phyloP scores from a whole-genome alignment of 345 rosid genomes.

The Laguncularia racemosa region DNA sequence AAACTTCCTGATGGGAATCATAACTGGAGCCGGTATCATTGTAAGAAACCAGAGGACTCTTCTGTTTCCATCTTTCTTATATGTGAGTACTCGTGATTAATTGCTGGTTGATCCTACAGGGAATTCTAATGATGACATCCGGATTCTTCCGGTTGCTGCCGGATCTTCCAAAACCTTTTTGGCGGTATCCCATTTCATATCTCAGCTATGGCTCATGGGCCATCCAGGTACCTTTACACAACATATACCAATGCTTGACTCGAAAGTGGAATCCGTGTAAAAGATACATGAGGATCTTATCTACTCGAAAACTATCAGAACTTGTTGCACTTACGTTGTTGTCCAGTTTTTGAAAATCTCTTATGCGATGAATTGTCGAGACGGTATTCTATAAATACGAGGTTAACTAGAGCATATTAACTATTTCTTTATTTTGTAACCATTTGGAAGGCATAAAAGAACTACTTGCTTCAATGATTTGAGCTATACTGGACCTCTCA shows the following conservation, averaged over 20 bases:
- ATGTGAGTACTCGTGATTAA: background rate
- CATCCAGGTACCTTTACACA: slow-evolving; percentile 10
- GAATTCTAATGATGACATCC: slow-evolving; percentile 22
- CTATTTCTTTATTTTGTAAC: too few relatives aligned
- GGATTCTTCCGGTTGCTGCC: slow-evolving; percentile 17
- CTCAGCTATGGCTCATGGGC: slow-evolving; percentile 23
- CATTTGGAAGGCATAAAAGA: too few relatives aligned
- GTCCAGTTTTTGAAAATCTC: too few relatives aligned
- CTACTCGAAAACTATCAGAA: too few relatives aligned
- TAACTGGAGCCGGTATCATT: slow-evolving; percentile 84
- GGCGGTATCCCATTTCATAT: slow-evolving; percentile 20
- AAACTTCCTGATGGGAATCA: slow-evolving; percentile 95
- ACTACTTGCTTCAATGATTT: too few relatives aligned
- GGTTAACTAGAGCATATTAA: too few relatives aligned
- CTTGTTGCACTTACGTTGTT: too few relatives aligned
- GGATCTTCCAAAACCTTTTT: slow-evolving; percentile 19
- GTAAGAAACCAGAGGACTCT: slow-evolving; percentile 4
- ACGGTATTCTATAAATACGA: too few relatives aligned
- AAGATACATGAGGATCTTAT: too few relatives aligned
- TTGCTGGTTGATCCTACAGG: slow-evolving; percentile 10
- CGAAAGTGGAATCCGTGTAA: too few relatives aligned
- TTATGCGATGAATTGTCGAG: too few relatives aligned
- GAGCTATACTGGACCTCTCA: background rate
- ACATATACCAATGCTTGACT: too few relatives aligned
- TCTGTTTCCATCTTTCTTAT: background rate